These are phyloP conservation scores for Aspergillus aculeatinus DNA, from an alignment of 2,329 filamentous ascomycete species.

Conservation along the genomic window DNA sequence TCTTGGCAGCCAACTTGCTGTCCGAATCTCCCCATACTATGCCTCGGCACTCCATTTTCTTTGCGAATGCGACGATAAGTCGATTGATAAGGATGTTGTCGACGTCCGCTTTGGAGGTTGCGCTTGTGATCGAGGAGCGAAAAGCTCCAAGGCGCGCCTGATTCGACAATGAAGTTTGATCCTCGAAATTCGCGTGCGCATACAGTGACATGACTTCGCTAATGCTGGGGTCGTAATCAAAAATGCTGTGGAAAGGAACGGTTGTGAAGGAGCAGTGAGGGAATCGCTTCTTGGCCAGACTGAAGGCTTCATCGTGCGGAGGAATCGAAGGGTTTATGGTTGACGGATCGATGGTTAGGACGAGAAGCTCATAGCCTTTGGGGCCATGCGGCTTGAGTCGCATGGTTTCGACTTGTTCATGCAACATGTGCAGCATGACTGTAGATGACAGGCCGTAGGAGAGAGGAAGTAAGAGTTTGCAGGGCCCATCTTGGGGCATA, in stretches of 20 bases:
- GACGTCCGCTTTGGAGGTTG: constrained; percentile 75
- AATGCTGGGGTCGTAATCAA: constrained; percentile 44
- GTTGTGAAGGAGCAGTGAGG: constrained; percentile 64
- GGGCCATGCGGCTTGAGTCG: constrained; percentile 60
- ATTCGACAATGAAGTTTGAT: constrained; percentile 32
- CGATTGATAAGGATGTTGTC: constrained; percentile 68
- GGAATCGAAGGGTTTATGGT: constrained; percentile 22
- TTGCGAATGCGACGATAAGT: constrained; percentile 66
- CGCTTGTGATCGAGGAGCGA: constrained; percentile 64
- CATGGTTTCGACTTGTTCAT: constrained; percentile 67
- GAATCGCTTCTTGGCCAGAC: constrained; percentile 58
- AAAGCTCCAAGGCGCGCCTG: constrained; percentile 54
- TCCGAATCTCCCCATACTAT: constrained; percentile 84
- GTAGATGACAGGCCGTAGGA: constrained; percentile 82
- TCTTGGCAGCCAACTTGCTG: constrained; percentile 80
- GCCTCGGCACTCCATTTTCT: constrained; percentile 60
- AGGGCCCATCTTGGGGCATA: constrained; percentile 41
- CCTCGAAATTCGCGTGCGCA: constrained; percentile 25
- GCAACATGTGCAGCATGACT: constrained; percentile 72
- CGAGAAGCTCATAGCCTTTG: constrained; percentile 63
- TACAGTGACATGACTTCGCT: constrained; percentile 34
- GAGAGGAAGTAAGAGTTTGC: constrained; percentile 70
- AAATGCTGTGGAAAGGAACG: constrained; percentile 63
- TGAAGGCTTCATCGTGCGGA: constrained; percentile 35
- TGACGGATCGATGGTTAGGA: constrained; percentile 45